Percentiles rank a stretch among this genome's conserved stretches.
These are phyloP conservation scores for Cercospora sesami DNA, from an alignment of 2,329 filamentous ascomycete species.

Conservation along the genomic window DNA sequence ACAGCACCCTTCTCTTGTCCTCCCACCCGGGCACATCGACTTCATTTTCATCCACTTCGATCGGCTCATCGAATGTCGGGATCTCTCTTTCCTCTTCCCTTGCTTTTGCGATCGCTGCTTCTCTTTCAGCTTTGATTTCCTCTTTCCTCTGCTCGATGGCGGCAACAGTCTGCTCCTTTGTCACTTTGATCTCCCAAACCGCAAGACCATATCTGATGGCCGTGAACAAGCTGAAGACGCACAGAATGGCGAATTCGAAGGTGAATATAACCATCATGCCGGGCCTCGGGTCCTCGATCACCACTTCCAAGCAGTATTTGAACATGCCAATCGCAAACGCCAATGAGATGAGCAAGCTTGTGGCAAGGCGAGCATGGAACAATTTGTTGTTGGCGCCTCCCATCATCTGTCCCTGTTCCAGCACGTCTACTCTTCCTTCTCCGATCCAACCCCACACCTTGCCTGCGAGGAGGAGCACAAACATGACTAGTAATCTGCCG, in stretches of 20 bases:
- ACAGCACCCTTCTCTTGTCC: slow-evolving; percentile 87
- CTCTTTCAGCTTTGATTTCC: slow-evolving; percentile 60
- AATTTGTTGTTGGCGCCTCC: slow-evolving; percentile 75
- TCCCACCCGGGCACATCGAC: slow-evolving; percentile 96
- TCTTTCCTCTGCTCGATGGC: slow-evolving; percentile 67
- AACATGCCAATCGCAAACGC: slow-evolving; percentile 79
- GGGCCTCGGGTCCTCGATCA: slow-evolving; percentile 82
- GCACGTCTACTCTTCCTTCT: slow-evolving; percentile 86
- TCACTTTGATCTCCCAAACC: slow-evolving; percentile 72
- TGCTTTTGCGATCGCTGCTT: slow-evolving; percentile 46
- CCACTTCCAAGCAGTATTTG: slow-evolving; percentile 75
- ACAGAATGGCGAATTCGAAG: slow-evolving; percentile 90
- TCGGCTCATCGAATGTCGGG: slow-evolving; percentile 61
- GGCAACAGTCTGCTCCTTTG: slow-evolving; percentile 69
- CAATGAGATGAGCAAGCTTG: slow-evolving; percentile 77
- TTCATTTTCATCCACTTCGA: slow-evolving; percentile 85
- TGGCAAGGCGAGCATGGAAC: slow-evolving; percentile 79
- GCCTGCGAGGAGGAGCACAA: slow-evolving; percentile 83
- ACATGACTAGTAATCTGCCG: slow-evolving; percentile 94
- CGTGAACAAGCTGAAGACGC: slow-evolving; percentile 77
- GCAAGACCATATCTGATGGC: slow-evolving; percentile 75
- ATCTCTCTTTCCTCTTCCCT: slow-evolving; percentile 31
- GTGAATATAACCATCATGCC: slow-evolving; percentile 99
- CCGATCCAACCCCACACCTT: slow-evolving; percentile 99
- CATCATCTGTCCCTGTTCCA: slow-evolving; percentile 79